These are phyloP conservation scores for Exophiala viscosa DNA, from an alignment of 2,329 filamentous ascomycete species.

Conservation along the genomic window DNA sequence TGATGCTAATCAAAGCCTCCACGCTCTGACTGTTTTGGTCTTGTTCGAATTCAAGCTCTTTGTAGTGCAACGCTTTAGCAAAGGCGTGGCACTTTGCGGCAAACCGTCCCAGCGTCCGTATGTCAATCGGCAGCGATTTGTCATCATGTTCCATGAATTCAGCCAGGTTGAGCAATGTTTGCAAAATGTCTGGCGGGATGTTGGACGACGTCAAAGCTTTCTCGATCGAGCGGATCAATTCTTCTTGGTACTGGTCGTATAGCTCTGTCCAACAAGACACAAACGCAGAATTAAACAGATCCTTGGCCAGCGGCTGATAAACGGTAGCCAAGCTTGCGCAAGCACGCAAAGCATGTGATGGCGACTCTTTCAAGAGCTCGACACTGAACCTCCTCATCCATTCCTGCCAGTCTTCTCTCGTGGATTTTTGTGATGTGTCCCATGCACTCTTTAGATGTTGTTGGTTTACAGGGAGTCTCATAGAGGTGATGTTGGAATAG, in stretches of 20 bases:
- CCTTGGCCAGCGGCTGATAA: constrained; percentile 84
- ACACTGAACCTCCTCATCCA: constrained; percentile 98
- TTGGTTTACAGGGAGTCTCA: constrained; percentile 94
- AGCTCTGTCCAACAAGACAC: constrained; percentile 98
- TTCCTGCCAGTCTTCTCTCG: constrained; percentile 97
- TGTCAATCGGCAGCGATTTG: constrained; percentile 96
- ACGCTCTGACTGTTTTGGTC: constrained; percentile 95
- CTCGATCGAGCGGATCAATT: constrained; percentile 92
- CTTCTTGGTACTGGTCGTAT: constrained; percentile 95
- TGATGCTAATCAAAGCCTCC: constrained; percentile 97
- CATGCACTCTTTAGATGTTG: constrained; percentile 95
- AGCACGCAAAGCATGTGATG: constrained; percentile 88
- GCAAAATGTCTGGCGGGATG: constrained; percentile 91
- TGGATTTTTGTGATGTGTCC: constrained; percentile 95
- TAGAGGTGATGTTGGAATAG: constrained; percentile 50
- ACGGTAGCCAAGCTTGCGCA: constrained; percentile 88
- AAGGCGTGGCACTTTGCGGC: constrained; percentile 96
- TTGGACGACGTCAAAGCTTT: constrained; percentile 92
- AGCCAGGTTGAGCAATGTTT: constrained; percentile 88
- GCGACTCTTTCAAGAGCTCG: constrained; percentile 88
- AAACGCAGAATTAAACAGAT: constrained; percentile 97
- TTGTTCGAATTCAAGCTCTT: constrained; percentile 95
- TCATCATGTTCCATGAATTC: constrained; percentile 99
- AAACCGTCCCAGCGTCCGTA: constrained; percentile 87
- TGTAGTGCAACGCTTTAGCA: constrained; percentile 97